Conservation (phyloP, 2,329 filamentous ascomycete genomes). For the Fusarium burgessii region DNA sequence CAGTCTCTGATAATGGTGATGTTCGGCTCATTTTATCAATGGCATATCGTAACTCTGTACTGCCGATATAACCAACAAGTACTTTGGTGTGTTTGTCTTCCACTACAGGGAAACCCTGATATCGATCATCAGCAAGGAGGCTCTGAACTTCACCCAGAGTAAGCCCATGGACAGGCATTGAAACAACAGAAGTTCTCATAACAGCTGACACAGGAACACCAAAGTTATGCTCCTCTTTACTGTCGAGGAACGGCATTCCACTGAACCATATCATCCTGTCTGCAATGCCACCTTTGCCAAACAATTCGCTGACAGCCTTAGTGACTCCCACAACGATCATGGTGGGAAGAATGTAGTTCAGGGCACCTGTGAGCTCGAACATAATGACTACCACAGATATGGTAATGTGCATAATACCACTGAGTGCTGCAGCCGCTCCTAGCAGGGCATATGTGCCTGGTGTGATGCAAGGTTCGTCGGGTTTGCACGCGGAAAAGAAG, state of each 20-base stretch:
- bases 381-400: conserved; percentile 98
- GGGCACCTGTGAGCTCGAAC: conserved; percentile 97
- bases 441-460: conserved; percentile 97
- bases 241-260: conserved; percentile 95
- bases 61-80: conserved; percentile 90
- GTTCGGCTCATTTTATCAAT: conserved; percentile 82
- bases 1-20: conserved; percentile 72
- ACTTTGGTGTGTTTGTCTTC: conserved; percentile 77
- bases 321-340: conserved; percentile 99
- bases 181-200: conserved; percentile 83
- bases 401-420: conserved; percentile 98
- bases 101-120: conserved; percentile 93
- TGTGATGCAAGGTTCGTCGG: conserved; percentile 95
- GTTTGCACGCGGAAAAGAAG: conserved; percentile 90
- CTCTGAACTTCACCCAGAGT: conserved; percentile 81
- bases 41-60: conserved; percentile 91
- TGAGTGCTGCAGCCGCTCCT: conserved; percentile 89
- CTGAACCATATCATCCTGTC: conserved; percentile 99
- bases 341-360: conserved; percentile 96
- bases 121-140: conserved; percentile 81
- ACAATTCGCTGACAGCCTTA: conserved; percentile 89
- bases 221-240: conserved; percentile 97
- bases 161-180: conserved; percentile 79
- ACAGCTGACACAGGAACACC: conserved; percentile 91
- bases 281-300: conserved; percentile 96